Evolutionary conservation across 495 filamentous ascomycete genomes (phyloP).

Genomic region (Talaromyces thailandensis): DNA sequence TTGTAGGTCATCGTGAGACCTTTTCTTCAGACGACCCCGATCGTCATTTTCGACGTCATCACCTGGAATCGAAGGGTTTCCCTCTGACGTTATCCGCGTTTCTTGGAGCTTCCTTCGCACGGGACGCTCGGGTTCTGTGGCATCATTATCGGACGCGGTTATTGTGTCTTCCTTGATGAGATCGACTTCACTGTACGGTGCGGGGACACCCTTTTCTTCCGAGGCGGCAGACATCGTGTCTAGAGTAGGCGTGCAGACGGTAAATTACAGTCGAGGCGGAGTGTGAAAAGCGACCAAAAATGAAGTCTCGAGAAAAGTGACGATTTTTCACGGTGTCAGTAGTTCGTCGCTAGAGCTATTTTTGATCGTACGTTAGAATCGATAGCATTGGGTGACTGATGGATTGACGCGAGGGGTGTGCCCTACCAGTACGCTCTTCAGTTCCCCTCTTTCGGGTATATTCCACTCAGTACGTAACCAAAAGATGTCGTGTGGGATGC

Average conservation of each 20-base stretch:
- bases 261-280: background rate
- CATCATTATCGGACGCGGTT: conserved; percentile 35
- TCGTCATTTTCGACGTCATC: conserved; percentile 16
- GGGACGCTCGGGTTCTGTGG: conserved; percentile 38
- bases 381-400: background rate
- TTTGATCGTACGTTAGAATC: background rate
- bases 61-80: background rate
- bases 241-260: background rate
- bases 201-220: background rate
- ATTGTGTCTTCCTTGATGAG: conserved; percentile 18
- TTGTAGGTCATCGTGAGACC: conserved; percentile 46
- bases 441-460: conserved; percentile 2
- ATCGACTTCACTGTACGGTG: background rate
- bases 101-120: conserved; percentile 55
- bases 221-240: background rate
- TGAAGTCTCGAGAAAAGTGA: background rate
- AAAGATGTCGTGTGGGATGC: background rate
- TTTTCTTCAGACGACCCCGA: conserved; percentile 41
- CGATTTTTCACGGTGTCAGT: background rate
- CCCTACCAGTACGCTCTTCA: background rate
- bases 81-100: conserved; percentile 41
- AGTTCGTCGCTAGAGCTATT: background rate
- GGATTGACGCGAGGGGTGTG: background rate
- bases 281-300: background rate
- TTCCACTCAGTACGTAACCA: background rate